Conservation (phyloP, 2,329 filamentous ascomycete species). For the Penicillium italicum region DNA sequence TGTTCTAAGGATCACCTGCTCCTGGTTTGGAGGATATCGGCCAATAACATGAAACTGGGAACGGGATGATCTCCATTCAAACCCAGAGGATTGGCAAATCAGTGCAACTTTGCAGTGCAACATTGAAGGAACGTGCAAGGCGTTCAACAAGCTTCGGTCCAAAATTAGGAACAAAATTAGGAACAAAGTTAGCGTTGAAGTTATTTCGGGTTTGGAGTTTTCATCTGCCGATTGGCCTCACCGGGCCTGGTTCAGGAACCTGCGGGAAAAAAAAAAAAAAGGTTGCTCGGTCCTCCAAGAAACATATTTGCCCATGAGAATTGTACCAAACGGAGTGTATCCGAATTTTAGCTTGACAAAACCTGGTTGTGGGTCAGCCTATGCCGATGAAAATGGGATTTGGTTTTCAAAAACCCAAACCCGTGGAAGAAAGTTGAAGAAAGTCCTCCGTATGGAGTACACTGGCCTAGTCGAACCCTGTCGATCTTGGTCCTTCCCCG, state of each 20-base stretch:
- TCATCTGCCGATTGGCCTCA: slow-evolving; percentile 1
- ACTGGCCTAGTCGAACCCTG: slow-evolving; percentile 24
- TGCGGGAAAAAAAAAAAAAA: neutral
- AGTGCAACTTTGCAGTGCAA: neutral
- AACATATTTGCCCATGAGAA: neutral
- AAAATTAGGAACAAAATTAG: too few species aligned
- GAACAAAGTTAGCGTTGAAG: neutral
- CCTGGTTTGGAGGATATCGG: neutral
- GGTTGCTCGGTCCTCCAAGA: too few species aligned
- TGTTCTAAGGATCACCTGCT: neutral
- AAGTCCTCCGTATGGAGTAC: slow-evolving; percentile 1
- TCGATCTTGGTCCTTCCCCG: slow-evolving; percentile 16
- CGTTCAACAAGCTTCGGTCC: slow-evolving; percentile 11
- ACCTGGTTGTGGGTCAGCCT: neutral
- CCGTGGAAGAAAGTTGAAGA: slow-evolving; percentile 13
- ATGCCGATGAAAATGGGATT: neutral
- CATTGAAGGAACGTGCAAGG: neutral
- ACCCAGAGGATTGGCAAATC: neutral
- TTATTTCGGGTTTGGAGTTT: neutral
- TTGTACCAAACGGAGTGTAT: slow-evolving; percentile 9
- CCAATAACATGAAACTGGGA: neutral
- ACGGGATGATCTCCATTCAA: neutral
- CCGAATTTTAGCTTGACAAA: slow-evolving; percentile 18
- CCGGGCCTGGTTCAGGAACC: neutral
- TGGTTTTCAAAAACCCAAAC: neutral